Percentiles rank a stretch among this genome's conserved stretches.
Conservation (phyloP, 2,329 filamentous ascomycete genomes). For the Plenodomus biglobosus region DNA sequence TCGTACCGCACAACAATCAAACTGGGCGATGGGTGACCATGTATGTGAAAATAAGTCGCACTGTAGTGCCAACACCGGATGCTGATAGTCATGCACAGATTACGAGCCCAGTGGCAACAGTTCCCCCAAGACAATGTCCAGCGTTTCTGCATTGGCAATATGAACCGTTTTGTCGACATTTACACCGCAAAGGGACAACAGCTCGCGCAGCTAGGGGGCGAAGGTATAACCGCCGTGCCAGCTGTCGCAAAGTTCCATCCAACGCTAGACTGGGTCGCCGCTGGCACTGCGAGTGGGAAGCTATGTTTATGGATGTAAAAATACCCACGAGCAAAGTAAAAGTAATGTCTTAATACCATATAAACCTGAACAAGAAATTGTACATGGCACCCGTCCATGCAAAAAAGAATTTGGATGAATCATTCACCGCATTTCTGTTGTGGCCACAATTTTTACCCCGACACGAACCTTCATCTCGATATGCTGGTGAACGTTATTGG, state of each 20-base stretch:
- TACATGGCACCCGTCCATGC: too few relatives aligned
- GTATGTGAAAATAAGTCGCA: constrained; percentile 43
- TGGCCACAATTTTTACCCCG: not conserved
- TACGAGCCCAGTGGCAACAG: constrained; percentile 87
- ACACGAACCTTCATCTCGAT: not conserved
- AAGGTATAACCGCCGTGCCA: constrained; percentile 91
- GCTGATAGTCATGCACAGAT: constrained; percentile 41
- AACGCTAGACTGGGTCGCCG: constrained; percentile 85
- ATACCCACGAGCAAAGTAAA: too few relatives aligned
- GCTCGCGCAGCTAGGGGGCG: constrained; percentile 81
- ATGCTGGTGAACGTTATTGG: not conserved
- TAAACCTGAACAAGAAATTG: too few relatives aligned
- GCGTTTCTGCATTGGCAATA: constrained; percentile 91
- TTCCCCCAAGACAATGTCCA: constrained; percentile 76
- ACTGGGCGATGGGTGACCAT: constrained; percentile 93
- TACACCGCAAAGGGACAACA: constrained; percentile 82
- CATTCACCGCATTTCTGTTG: constrained; percentile 14
- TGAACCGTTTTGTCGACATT: constrained; percentile 96
- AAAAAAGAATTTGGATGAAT: too few relatives aligned
- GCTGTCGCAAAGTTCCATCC: constrained; percentile 91
- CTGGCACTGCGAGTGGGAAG: constrained; percentile 89
- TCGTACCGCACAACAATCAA: constrained; percentile 88
- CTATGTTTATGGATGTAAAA: constrained; percentile 83
- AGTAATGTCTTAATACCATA: too few relatives aligned
- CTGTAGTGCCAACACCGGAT: not conserved